These are phyloP conservation scores for Lithohypha guttulata DNA, from an alignment of 2,329 filamentous ascomycete genomes.

Conservation along the genomic window DNA sequence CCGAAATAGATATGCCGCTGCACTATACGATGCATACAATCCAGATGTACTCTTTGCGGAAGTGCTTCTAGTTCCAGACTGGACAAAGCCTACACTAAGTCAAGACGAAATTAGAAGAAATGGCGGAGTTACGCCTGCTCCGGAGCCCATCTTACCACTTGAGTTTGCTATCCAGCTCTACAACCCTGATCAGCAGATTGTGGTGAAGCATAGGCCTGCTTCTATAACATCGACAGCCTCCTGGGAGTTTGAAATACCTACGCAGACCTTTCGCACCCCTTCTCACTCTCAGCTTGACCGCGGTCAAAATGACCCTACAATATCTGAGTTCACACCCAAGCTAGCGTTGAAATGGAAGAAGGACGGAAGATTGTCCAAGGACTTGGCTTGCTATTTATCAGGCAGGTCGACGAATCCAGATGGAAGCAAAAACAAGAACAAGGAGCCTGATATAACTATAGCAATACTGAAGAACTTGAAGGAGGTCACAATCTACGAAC, in stretches of 20 bases:
- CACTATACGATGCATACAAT: slow-evolving; percentile 71
- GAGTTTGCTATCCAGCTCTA: slow-evolving; percentile 81
- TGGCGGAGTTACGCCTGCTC: slow-evolving; percentile 53
- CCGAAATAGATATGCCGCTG: slow-evolving; percentile 75
- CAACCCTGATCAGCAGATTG: slow-evolving; percentile 77
- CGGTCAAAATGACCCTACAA: slow-evolving; percentile 51
- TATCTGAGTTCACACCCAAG: slow-evolving; percentile 52
- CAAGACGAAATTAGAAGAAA: slow-evolving; percentile 66
- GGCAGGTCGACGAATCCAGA: slow-evolving; percentile 56
- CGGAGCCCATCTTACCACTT: slow-evolving; percentile 63
- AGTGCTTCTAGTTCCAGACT: slow-evolving; percentile 72
- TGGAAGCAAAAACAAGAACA: slow-evolving; percentile 61
- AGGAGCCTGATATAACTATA: slow-evolving; percentile 92
- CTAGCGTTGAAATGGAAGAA: slow-evolving; percentile 81
- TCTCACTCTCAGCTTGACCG: slow-evolving; percentile 69
- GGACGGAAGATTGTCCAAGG: slow-evolving; percentile 74
- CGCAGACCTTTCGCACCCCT: slow-evolving; percentile 70
- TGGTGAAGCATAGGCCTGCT: slow-evolving; percentile 56
- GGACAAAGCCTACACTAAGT: slow-evolving; percentile 71
- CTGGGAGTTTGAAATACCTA: slow-evolving; percentile 90
- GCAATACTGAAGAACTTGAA: slow-evolving; percentile 68
- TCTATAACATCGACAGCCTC: slow-evolving; percentile 69
- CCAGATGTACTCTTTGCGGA: slow-evolving; percentile 78
- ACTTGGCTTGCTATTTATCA: slow-evolving; percentile 78
- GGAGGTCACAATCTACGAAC: slow-evolving; percentile 83